Base-by-base conservation (phyloP, 257 asterid species). In the Gentiana macrophylla region DNA sequence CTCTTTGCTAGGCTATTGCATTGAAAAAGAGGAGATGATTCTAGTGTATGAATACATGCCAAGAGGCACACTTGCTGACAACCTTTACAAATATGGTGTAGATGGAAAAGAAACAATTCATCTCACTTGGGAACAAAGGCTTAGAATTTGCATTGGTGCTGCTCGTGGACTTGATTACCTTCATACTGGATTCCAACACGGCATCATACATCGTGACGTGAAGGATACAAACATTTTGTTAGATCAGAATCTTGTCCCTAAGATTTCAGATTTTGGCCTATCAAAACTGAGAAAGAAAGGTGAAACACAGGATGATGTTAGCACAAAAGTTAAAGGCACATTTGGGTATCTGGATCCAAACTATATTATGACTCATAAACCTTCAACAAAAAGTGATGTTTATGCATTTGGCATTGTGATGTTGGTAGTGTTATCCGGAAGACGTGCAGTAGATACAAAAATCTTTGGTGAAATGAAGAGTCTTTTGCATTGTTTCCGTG, bases 321-420 rank as follows among this genome's bases (percentile, higher is more conserved):
- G 47, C 59, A 48, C 62, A 44, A 67, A 60, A 12, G 62, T 67
- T 6, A 60, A 41, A 52, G 72, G 67, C 49, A 47, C 72, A 0
- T 2, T 2, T 49, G 72, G 72, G 1, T 67, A 48, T 61, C 13
- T 55, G 53, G 70, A 64, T 52, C 74, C 74, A 32, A 56, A 70
- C 33, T 70, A 70, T 53, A 2, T 35, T 1, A 46, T 12, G 46
- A 64, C 67, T 4, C 34, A 33, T 8, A 64, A 53, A 60, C 11
- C 63, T 32, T 50, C 68, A 7, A 56, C 60, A 38, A 68, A 56
- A 55, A 49, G 34, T 15, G 70, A 58, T 35, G 59, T 57, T 4
- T 69, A 57, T 63, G 57, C 74, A 12, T 69, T 69, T 50, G 74
- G 67, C 5, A 57, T 69, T 8, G 74, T 62, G 1, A 12, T 69